Base-by-base conservation (phyloP, 768 basidiomycete genomes). In the Pleurotus giganteus region DNA sequence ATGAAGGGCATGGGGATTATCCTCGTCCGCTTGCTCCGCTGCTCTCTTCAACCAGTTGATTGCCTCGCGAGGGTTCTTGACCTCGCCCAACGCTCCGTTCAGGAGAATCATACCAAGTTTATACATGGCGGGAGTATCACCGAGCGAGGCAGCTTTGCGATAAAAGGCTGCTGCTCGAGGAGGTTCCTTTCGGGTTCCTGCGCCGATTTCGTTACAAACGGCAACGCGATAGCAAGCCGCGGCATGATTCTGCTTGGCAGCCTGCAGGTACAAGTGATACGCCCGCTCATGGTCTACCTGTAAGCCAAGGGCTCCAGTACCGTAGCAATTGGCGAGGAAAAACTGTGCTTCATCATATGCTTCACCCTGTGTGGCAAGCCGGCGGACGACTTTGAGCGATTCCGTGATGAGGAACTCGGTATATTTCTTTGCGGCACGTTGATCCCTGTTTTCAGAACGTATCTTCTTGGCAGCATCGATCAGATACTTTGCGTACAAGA, bases 91-190 rank as follows among this genome's bases (percentile, higher is more conserved):
- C 13, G 84, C 71, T 9, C 95, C 96, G 31, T 91, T 83, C 19
- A 98, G 78, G 27, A 97, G 79, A 59, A 98, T 90, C 88, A 97
- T 95, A n/a, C 94, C 94, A n/a, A 99, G 84, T 70, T 98, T 98
- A 76, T 97, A 98, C 97, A 98, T 99, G 2, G 94, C 97, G 24
- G 96, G 86, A 0, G 96, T 98, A 68, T 98, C 97, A 17, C 95
- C 95, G 31, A 98, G 75, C 1, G 94, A 94, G 7, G 94, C 94
- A 3, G 97, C 92, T 69, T 98, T 98, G 57, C 95, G 86, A 73
- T 98, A 98, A 67, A 99, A 98, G 4, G 94, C 88, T 24, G 94
- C 87, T 6, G 97, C 97, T 42, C 97, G 83, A 19, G 85, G 78
- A 0, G 86, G 86, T 64, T 98, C 96, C 62, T 86, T 81, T 61